A percentile compares a stretch with the other conserved stretches of the same genome.
These are phyloP conservation scores for Cylindrotheca fusiformis DNA, from an alignment of 108 stramenopile species.

Conservation along the genomic window DNA sequence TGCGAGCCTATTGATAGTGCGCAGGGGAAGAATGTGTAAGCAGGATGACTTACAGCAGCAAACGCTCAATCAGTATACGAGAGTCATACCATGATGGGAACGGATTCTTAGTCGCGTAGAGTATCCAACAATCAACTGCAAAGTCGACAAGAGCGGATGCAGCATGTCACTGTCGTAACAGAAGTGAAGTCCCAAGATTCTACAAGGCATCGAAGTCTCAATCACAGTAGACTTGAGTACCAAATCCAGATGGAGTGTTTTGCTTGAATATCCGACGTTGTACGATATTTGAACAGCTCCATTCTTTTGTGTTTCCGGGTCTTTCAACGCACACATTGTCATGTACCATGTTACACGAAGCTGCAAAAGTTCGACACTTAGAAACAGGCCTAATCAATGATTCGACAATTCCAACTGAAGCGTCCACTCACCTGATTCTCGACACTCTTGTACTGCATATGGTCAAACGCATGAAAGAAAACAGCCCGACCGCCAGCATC, in stretches of 20 bases:
- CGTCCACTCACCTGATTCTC: slow-evolving; percentile 24
- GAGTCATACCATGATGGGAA: slow-evolving; percentile 3
- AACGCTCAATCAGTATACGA: too few relatives aligned
- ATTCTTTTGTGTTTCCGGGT: slow-evolving; percentile 7
- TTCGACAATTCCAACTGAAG: too few relatives aligned
- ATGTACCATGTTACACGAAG: slow-evolving; percentile 12
- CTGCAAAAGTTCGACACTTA: not conserved
- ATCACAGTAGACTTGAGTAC: not conserved
- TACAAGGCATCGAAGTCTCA: not conserved
- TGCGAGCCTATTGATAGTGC: too few relatives aligned
- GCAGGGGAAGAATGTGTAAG: too few relatives aligned
- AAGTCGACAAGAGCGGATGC: slow-evolving; percentile 5
- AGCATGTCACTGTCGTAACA: slow-evolving; percentile 5
- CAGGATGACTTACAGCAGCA: too few relatives aligned
- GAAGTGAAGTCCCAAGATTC: slow-evolving; percentile 6
- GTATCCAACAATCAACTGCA: slow-evolving; percentile 10
- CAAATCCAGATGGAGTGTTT: not conserved
- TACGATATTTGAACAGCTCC: slow-evolving; percentile 2
- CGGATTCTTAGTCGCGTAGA: not conserved
- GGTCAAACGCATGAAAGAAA: slow-evolving; percentile 2
- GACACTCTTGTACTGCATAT: not conserved
- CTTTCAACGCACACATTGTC: slow-evolving; percentile 4
- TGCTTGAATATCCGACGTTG: not conserved
- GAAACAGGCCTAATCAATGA: too few relatives aligned
- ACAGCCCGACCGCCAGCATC: slow-evolving; percentile 27